Percentiles rank a stretch among this genome's conserved stretches.
These are phyloP conservation scores for Hanseniaspora vineae DNA, from an alignment of 805 yeast genomes.

Conservation along the genomic window DNA sequence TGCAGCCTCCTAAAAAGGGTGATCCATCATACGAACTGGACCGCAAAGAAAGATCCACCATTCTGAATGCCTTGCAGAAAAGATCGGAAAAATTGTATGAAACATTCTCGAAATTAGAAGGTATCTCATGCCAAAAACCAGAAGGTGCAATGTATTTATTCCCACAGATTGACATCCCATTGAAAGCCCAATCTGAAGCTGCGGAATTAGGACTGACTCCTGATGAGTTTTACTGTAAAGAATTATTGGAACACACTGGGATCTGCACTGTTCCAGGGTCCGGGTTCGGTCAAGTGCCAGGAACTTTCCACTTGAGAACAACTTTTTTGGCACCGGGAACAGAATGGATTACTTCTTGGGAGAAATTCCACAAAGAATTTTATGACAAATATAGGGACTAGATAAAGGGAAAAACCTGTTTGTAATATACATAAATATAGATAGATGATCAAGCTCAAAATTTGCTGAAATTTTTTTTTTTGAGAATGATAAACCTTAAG, in stretches of 20 bases:
- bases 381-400: slow-evolving; percentile 38
- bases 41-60: slow-evolving; percentile 43
- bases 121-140: slow-evolving; percentile 77
- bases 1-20: slow-evolving; percentile 75
- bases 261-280: slow-evolving; percentile 96
- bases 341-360: slow-evolving; percentile 77
- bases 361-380: slow-evolving; percentile 63
- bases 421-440: no score
- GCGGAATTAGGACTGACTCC: slow-evolving; percentile 41
- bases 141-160: slow-evolving; percentile 97
- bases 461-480: no score
- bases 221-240: slow-evolving; percentile 83
- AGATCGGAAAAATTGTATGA: slow-evolving; percentile 55
- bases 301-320: slow-evolving; percentile 87
- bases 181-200: slow-evolving; percentile 52
- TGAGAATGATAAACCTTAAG: no score
- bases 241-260: slow-evolving; percentile 76
- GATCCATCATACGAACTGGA: slow-evolving; percentile 63
- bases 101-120: slow-evolving; percentile 68
- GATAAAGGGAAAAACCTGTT: no score
- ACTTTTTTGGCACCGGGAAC: slow-evolving; percentile 93
- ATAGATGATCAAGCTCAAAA: no score
- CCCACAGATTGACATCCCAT: slow-evolving; percentile 62
- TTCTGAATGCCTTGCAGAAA: slow-evolving; percentile 46
- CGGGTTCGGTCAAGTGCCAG: slow-evolving; percentile 89